Base-by-base conservation (phyloP, 495 filamentous ascomycete genomes). In the Bathelium albidoporum region DNA sequence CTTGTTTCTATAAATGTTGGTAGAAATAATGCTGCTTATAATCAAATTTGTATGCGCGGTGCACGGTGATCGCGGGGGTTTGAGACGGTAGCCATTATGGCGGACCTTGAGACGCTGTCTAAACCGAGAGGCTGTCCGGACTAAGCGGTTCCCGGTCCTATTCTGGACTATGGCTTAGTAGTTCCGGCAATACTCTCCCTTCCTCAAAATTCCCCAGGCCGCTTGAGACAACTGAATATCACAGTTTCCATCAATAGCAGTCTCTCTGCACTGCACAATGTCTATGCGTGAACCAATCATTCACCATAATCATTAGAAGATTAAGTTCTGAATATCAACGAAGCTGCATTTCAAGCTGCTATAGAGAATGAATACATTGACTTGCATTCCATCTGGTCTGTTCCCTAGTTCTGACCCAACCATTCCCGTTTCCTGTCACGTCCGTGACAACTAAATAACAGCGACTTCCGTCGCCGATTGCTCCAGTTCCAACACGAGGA, bases 321-420 rank as follows among this genome's bases (percentile, higher is more conserved):
- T 49, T 18, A 49, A 49, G 5, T 49, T 49, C 43, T 49, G 43
- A 49, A 49, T 49, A 49, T 49, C 18, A 49, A 49, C 43, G 9
- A 49, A 49, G 43, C 43, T n/a, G n/a, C 43, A 49, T n/a, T 49
- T 49, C 43, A 49, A 49, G 43, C 43, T 49, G 43, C 43, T 49
- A 49, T 20, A 49, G 43, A 49, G 43, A 49, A 49, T 49, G 43
- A 18, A 49, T 49, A 49, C 43, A 49, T 49, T 49, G 43, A 49
- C 43, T n/a, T 49, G 43, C 43, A 49, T 49, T 49, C 43, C 20
- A 49, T 49, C 43, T 49, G 43, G 43, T 49, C 43, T 49, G n/a
- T 49, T 49, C 43, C 43, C 3, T 49, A 49, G 43, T 49, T 49
- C 43, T 49, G 43, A 49, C 43, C 43, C 43, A 49, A 49, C 18